phyloP scores from a whole-genome alignment of 2,329 filamentous ascomycete species.

The Catunica adiposa region DNA sequence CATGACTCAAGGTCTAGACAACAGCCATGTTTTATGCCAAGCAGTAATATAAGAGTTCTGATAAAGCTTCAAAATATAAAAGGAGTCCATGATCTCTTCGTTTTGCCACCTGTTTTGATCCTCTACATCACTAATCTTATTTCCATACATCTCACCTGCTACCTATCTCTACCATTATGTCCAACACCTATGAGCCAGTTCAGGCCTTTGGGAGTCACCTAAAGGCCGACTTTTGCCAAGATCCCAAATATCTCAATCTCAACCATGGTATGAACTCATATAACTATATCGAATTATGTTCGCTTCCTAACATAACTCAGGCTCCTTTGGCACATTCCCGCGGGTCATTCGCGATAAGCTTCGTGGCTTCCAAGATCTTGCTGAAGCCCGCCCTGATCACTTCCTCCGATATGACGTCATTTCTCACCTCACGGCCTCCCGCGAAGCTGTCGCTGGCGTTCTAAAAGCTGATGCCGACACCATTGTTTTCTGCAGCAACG shows the following conservation, averaged over 20 bases:
- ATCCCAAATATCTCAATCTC: slow-evolving; percentile 45
- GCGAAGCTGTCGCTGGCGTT: slow-evolving; percentile 45
- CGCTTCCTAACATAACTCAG: slow-evolving; percentile 22
- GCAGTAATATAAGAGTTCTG: too few species aligned
- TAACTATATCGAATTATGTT: neutral
- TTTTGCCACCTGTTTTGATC: neutral
- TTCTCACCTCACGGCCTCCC: slow-evolving; percentile 43
- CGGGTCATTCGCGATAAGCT: slow-evolving; percentile 40
- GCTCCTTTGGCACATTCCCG: slow-evolving; percentile 69
- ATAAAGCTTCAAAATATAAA: too few species aligned
- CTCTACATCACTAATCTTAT: neutral
- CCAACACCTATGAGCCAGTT: slow-evolving; percentile 4
- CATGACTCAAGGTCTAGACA: too few species aligned
- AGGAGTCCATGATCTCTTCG: neutral
- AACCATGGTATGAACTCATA: slow-evolving; percentile 48
- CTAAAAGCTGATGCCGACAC: slow-evolving; percentile 49
- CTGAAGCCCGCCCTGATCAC: slow-evolving; percentile 53
- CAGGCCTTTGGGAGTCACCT: slow-evolving; percentile 9
- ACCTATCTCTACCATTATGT: neutral
- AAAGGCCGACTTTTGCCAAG: slow-evolving; percentile 5
- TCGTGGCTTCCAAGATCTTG: slow-evolving; percentile 46
- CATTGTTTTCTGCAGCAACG: slow-evolving; percentile 66
- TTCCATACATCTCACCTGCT: neutral
- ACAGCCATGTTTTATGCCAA: too few species aligned
- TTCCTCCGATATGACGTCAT: slow-evolving; percentile 60